Conservation (phyloP, 2,329 filamentous ascomycete species). For the Xylaria sp. region DNA sequence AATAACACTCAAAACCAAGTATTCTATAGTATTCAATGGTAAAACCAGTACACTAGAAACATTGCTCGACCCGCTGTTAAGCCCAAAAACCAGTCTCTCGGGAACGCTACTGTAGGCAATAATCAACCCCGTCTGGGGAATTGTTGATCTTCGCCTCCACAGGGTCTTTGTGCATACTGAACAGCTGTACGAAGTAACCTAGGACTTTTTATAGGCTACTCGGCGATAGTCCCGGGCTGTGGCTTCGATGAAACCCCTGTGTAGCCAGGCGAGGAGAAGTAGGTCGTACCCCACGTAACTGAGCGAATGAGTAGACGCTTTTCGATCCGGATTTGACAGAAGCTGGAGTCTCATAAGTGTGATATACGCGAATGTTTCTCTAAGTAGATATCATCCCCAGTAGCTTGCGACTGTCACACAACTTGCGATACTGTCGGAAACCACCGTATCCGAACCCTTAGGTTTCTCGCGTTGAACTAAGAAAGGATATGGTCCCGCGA, state of each 20-base stretch:
- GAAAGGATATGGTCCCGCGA: background rate
- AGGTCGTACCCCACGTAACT: conserved; percentile 9
- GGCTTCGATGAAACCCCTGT: conserved; percentile 12
- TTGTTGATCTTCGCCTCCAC: conserved; percentile 17
- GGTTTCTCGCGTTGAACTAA: background rate
- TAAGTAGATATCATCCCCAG: background rate
- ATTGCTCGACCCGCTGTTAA: conserved; percentile 15
- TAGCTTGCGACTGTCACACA: background rate
- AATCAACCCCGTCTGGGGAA: background rate
- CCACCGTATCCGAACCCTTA: background rate
- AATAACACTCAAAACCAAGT: background rate
- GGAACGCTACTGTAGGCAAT: conserved; percentile 23
- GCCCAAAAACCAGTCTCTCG: conserved; percentile 30
- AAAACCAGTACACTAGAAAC: conserved; percentile 7
- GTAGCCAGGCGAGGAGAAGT: conserved; percentile 5
- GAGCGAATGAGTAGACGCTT: conserved; percentile 1
- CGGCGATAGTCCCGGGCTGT: background rate
- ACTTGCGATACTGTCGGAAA: background rate
- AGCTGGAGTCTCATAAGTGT: background rate
- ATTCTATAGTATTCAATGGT: conserved; percentile 20
- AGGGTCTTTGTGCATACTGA: conserved; percentile 6
- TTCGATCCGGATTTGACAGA: background rate
- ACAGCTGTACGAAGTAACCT: background rate
- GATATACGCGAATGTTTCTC: background rate
- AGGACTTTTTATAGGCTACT: conserved; percentile 2